Conservation (phyloP, 2,329 filamentous ascomycete genomes). For the Paramyrothecium sp. region DNA sequence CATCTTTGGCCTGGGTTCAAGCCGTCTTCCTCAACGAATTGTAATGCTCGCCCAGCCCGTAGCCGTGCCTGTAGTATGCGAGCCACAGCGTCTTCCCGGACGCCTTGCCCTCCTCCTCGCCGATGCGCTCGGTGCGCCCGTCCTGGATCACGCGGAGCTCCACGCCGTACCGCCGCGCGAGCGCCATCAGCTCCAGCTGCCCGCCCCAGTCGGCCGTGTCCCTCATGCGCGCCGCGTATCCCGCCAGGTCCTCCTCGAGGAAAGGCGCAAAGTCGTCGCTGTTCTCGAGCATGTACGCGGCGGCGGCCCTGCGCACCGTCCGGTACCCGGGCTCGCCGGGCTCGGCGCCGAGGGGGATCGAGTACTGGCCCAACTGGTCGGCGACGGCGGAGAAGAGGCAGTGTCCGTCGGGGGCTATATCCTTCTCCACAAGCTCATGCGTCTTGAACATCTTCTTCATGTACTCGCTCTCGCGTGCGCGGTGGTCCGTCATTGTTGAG, state of each 20-base stretch:
- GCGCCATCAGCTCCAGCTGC: slow-evolving; percentile 82
- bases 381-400: slow-evolving; percentile 92
- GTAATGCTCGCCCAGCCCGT: slow-evolving; percentile 95
- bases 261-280: slow-evolving; percentile 83
- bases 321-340: slow-evolving; percentile 54
- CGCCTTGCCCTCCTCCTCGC: slow-evolving; percentile 40
- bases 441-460: slow-evolving; percentile 68
- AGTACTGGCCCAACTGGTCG: slow-evolving; percentile 67
- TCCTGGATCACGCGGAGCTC: slow-evolving; percentile 85
- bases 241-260: slow-evolving; percentile 74
- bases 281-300: slow-evolving; percentile 73
- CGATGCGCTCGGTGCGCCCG: slow-evolving; percentile 75
- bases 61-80: slow-evolving; percentile 92
- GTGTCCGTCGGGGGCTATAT: slow-evolving; percentile 88
- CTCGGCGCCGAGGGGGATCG: slow-evolving; percentile 36
- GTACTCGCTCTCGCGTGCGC: slow-evolving; percentile 64
- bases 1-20: slow-evolving; percentile 5
- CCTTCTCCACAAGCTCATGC: slow-evolving; percentile 67
- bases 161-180: slow-evolving; percentile 77
- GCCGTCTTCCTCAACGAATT: slow-evolving; percentile 70
- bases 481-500: slow-evolving; percentile 68
- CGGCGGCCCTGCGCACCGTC: slow-evolving; percentile 67
- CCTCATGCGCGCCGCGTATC: slow-evolving; percentile 73
- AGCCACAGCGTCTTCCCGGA: slow-evolving; percentile 70
- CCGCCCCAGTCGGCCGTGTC: slow-evolving; percentile 96